Conservation (phyloP, 192 early-diverging fungal genomes). For the Coemansia sp. region DNA sequence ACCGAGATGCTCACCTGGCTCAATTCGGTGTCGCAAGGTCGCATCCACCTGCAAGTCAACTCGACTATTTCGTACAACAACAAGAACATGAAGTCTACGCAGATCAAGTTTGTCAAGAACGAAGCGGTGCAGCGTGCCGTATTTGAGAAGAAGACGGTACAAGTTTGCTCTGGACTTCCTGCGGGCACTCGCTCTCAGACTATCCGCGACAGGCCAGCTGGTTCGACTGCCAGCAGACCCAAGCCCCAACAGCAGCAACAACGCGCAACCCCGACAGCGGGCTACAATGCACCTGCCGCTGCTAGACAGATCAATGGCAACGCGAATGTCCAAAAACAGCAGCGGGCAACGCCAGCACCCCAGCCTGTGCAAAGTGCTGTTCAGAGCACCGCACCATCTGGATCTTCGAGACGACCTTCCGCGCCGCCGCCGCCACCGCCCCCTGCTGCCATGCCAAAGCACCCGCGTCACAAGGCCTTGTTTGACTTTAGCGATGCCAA, state of each 20-base stretch:
- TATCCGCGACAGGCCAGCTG: conserved; percentile 6
- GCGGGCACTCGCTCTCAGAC: conserved; percentile 53
- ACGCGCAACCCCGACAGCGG: conserved; percentile 1
- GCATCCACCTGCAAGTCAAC: conserved; percentile 60
- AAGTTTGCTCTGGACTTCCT: conserved; percentile 61
- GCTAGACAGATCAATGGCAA: neutral
- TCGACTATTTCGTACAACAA: conserved; percentile 66
- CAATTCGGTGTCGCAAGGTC: conserved; percentile 56
- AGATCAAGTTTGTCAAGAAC: conserved; percentile 76
- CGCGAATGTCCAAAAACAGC: neutral
- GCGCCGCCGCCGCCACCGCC: conserved; percentile 62
- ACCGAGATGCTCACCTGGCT: conserved; percentile 71
- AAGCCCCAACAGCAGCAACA: conserved; percentile 3
- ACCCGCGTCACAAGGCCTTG: conserved; percentile 64
- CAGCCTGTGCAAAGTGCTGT: neutral
- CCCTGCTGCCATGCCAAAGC: conserved; percentile 49
- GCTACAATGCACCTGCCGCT: neutral
- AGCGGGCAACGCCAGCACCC: neutral
- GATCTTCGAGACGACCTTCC: conserved; percentile 9
- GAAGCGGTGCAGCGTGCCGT: conserved; percentile 55
- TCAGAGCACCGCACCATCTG: neutral
- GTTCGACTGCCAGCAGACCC: neutral
- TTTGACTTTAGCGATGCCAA: conserved; percentile 68
- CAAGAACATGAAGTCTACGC: conserved; percentile 69
- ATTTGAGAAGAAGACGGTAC: conserved; percentile 71